A percentile compares a stretch with the other conserved stretches of the same genome.
These are phyloP conservation scores for Aphanomyces cochlioides DNA, from an alignment of 352 stramenopile genomes.

Conservation along the genomic window DNA sequence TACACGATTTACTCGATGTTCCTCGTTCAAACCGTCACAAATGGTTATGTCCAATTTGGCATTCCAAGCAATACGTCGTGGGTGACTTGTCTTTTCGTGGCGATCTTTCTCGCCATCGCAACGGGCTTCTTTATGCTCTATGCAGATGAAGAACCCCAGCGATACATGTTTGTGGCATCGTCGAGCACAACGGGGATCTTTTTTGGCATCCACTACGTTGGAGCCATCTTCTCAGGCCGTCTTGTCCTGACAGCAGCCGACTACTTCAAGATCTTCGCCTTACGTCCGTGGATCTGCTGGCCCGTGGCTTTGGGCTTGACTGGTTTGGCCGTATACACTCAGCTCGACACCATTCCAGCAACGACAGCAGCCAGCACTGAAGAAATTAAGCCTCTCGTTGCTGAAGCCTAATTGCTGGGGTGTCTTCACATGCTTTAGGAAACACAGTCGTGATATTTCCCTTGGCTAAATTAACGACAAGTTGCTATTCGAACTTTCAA, in stretches of 20 bases:
- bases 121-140: slow-evolving; percentile 16
- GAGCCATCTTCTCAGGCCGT: neutral
- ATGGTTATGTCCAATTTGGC: slow-evolving; percentile 4
- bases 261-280: slow-evolving; percentile 19
- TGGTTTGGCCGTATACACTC: neutral
- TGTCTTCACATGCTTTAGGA: too few relatives aligned
- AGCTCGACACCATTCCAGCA: neutral
- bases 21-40: slow-evolving; percentile 17
- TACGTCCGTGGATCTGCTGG: slow-evolving; percentile 14
- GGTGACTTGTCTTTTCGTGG: neutral
- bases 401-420: neutral
- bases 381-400: neutral
- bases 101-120: slow-evolving; percentile 8
- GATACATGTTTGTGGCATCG: neutral
- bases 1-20: slow-evolving; percentile 16
- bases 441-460: too few relatives aligned
- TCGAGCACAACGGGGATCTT: neutral
- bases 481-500: too few relatives aligned
- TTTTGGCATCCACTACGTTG: slow-evolving; percentile 19
- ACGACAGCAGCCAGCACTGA: neutral
- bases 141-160: slow-evolving; percentile 2
- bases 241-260: neutral
- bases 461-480: too few relatives aligned
- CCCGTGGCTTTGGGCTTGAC: neutral
- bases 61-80: slow-evolving; percentile 4